Evolutionary conservation across 2,329 filamentous ascomycete genomes (phyloP), one percentile per base, ranked within the genome.

Genomic region (Rhynchosporium secalis): DNA sequence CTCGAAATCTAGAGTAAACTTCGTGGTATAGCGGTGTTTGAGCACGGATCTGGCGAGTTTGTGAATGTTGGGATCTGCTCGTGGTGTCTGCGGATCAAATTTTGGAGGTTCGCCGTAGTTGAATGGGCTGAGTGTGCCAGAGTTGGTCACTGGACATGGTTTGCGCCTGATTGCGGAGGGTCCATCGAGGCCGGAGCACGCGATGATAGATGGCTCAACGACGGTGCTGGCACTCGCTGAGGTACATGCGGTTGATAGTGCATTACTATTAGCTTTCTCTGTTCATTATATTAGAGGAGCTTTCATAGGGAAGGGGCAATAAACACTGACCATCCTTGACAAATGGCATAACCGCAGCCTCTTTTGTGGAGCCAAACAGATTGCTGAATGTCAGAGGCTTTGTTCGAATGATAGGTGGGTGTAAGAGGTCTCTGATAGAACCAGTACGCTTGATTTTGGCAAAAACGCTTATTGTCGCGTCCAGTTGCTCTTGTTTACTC

Each of bases 381-480:
- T 43, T 51, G 31, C 48, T 57, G 28, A 65, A 47, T 1, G 58
- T 63, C 12, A 65, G 38, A 20, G 60, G 60, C 40, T 61, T 63
- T 12, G 54, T 46, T 40, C 51, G 48, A 40, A 45, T 45, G 20
- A 61, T 63, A 31, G 58, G 60, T 10, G 61, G 63, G 6, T 58
- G 45, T 1, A 38, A 26, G 9, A 65, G 13, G 2, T 60, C 55
- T 29, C 52, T 58, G 41, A 60, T 45, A 1, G 63, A 65, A 28
- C 40, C 48, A n/a, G 62, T 52, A 6, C 58, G 58, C 5, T 40
- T 33, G 6, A 63, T 31, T n/a, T 43, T 60, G 10, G 28, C 13
- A 43, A 63, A 60, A 41, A 60, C 58, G 8, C 55, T 56, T 54
- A 60, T 63, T 1, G 61, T 63, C 51, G 51, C 61, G 33, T 56